These are phyloP conservation scores for Ziziphus jujuba DNA, from an alignment of 306 rosid species.

Conservation along the genomic window DNA sequence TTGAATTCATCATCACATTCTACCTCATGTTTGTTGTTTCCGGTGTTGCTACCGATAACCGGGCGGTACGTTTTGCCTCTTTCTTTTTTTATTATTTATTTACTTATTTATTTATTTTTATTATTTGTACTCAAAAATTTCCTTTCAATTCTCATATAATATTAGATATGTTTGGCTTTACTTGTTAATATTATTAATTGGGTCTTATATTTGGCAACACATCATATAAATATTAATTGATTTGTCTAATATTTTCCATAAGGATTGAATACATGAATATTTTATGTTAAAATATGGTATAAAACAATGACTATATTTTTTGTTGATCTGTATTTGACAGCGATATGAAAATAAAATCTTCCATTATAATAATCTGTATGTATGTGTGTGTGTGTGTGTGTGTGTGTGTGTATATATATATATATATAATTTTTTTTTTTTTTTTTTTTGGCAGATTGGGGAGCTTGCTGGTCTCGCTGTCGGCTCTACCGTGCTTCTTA, in stretches of 20 bases:
- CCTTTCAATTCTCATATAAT: not conserved
- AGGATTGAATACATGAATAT: too few species aligned
- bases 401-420: too few species aligned
- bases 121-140: too few species aligned
- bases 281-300: too few species aligned
- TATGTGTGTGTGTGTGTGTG: too few species aligned
- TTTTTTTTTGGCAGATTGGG: conserved; percentile 53
- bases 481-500: conserved; percentile 74
- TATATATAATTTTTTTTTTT: conserved; percentile 12
- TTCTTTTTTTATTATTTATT: not conserved
- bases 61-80: conserved; percentile 49
- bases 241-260: too few species aligned
- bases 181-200: too few species aligned
- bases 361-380: too few species aligned
- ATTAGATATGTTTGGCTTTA: not conserved
- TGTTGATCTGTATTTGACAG: conserved; percentile 1
- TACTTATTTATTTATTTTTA: too few species aligned
- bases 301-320: conserved; percentile 1
- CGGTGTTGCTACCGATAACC: conserved; percentile 76
- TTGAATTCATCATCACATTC: conserved; percentile 83
- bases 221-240: too few species aligned
- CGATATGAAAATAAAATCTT: not conserved
- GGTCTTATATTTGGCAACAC: too few species aligned
- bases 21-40: conserved; percentile 76
- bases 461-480: conserved; percentile 88